A percentile compares a stretch with the other conserved stretches of the same genome.
Evolutionary conservation across 306 rosid genomes (phyloP).

Genomic region (Dalbergia cultrata): DNA sequence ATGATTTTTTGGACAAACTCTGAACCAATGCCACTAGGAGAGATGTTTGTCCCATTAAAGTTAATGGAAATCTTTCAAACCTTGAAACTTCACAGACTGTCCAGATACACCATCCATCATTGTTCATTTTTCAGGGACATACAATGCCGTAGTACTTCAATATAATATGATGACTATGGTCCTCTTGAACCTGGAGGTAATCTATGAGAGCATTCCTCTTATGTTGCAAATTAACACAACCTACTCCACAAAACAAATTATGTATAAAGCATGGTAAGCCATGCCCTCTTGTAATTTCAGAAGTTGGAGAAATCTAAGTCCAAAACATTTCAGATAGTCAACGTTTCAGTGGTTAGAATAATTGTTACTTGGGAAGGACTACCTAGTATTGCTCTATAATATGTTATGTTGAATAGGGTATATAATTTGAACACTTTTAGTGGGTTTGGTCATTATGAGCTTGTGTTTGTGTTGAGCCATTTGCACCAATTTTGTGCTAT

Average conservation of each 20-base stretch:
- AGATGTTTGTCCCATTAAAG: slow-evolving; percentile 49
- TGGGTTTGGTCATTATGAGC: slow-evolving; percentile 57
- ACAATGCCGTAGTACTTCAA: slow-evolving; percentile 42
- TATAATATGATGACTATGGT: not conserved
- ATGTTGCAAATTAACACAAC: slow-evolving; percentile 24
- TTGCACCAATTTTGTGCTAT: slow-evolving; percentile 39
- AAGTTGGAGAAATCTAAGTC: slow-evolving; percentile 8
- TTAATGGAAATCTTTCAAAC: slow-evolving; percentile 48
- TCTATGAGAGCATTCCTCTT: no score
- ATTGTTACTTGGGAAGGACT: slow-evolving; percentile 43
- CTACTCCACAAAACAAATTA: slow-evolving; percentile 18
- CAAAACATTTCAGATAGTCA: slow-evolving; percentile 28
- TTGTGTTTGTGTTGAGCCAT: slow-evolving; percentile 21
- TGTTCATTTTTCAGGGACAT: slow-evolving; percentile 51
- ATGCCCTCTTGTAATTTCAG: slow-evolving; percentile 21
- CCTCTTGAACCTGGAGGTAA: not conserved
- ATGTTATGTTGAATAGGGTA: slow-evolving; percentile 31
- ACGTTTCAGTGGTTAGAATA: slow-evolving; percentile 40
- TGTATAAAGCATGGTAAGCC: not conserved
- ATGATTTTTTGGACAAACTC: slow-evolving; percentile 42
- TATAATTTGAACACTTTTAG: slow-evolving; percentile 48
- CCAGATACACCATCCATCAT: slow-evolving; percentile 30
- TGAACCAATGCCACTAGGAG: slow-evolving; percentile 45
- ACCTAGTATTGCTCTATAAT: slow-evolving; percentile 23
- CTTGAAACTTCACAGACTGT: slow-evolving; percentile 40